These are phyloP conservation scores for Tetradesmus obliquus DNA, from an alignment of 139 green algal genomes.

Conservation along the genomic window DNA sequence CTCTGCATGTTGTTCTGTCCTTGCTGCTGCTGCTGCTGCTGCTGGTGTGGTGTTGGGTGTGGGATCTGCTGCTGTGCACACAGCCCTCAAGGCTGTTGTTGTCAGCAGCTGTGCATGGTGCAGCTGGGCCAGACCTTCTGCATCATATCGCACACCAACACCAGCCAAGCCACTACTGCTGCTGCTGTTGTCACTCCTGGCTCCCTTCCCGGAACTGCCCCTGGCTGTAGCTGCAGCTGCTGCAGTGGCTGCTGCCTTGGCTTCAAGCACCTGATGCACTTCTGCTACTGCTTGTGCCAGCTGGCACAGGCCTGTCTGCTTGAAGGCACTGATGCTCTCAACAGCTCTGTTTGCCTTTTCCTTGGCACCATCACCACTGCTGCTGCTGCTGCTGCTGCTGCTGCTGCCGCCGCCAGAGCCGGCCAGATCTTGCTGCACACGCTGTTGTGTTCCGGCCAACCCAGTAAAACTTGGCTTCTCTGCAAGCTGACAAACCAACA, in stretches of 20 bases:
- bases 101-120: slow-evolving; percentile 23
- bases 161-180: neutral
- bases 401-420: neutral
- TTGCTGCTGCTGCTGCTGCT: neutral
- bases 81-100: neutral
- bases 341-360: neutral
- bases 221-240: neutral
- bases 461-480: neutral
- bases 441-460: neutral
- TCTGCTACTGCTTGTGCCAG: neutral
- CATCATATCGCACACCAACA: neutral
- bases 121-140: neutral
- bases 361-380: neutral
- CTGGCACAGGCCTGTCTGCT: neutral
- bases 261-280: neutral
- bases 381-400: slow-evolving; percentile 22
- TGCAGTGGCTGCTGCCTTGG: neutral
- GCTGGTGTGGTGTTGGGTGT: neutral
- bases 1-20: neutral
- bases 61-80: neutral
- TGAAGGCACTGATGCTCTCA: neutral
- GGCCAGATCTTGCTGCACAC: neutral
- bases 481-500: slow-evolving; percentile 17
- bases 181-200: neutral
- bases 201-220: neutral